Conservation (phyloP, 306 rosid species). For the Notholithocarpus densiflorus region DNA sequence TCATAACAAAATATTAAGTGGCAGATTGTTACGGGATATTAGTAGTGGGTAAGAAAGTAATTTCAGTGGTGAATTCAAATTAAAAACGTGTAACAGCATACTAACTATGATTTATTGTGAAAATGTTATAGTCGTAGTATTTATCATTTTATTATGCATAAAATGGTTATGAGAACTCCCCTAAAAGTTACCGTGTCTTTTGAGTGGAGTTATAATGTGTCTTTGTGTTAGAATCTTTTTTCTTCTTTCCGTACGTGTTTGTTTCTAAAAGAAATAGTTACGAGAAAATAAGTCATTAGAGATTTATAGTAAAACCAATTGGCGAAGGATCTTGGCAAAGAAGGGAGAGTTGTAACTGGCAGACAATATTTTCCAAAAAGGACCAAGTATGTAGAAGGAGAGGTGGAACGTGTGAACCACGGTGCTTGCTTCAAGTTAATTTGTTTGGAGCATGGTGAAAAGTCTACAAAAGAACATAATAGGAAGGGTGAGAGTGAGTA, state of each 20-base stretch:
- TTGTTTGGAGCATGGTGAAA: neutral
- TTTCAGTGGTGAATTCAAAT: too few relatives aligned
- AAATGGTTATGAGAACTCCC: too few relatives aligned
- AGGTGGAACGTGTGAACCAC: neutral
- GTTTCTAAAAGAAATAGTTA: too few relatives aligned
- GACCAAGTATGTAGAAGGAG: constrained; percentile 1
- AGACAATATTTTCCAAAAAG: neutral
- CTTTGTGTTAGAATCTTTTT: accelerated
- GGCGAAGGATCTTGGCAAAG: neutral
- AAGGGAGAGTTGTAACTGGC: neutral
- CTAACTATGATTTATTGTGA: too few relatives aligned
- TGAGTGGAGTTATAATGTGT: accelerated
- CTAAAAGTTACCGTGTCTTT: accelerated
- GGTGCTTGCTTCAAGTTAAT: neutral
- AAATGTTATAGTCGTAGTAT: too few relatives aligned
- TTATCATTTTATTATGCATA: too few relatives aligned
- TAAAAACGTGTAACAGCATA: too few relatives aligned
- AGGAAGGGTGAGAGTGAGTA: neutral
- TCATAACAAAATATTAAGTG: too few relatives aligned
- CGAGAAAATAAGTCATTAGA: too few relatives aligned
- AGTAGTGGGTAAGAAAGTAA: too few relatives aligned
- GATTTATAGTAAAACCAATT: too few relatives aligned
- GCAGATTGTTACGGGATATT: too few relatives aligned
- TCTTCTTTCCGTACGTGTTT: accelerated
- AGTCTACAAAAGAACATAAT: neutral